Evolutionary conservation across 1,139 yeast species (phyloP).

Genomic region (Arxiozyma slooffiae): DNA sequence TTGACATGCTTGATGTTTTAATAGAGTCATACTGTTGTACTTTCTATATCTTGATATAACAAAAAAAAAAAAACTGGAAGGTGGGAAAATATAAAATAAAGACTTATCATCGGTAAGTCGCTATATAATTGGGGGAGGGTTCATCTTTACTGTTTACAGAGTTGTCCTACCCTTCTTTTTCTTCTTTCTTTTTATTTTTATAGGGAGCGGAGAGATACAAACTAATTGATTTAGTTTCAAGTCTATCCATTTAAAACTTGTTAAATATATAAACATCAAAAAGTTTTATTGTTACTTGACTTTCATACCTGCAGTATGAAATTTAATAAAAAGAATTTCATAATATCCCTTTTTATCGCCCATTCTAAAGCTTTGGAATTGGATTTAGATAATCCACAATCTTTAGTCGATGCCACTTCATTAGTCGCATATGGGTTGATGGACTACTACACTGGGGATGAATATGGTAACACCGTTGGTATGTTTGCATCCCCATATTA

Average conservation of each 20-base stretch:
- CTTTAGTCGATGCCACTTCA: constrained; percentile 44
- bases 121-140: too few relatives aligned
- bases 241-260: not conserved
- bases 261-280: too few relatives aligned
- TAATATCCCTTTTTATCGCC: constrained; percentile 1
- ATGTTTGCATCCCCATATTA: constrained; percentile 81
- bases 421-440: constrained; percentile 61
- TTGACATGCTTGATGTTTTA: not conserved
- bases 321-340: not conserved
- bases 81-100: too few relatives aligned
- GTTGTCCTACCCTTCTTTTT: too few relatives aligned
- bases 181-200: too few relatives aligned
- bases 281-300: not conserved
- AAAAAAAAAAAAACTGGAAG: too few relatives aligned
- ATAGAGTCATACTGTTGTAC: not conserved
- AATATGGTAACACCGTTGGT: constrained; percentile 69
- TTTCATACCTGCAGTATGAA: not conserved
- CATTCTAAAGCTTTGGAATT: constrained; percentile 28
- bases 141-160: too few relatives aligned
- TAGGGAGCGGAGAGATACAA: not conserved
- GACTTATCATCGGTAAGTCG: too few relatives aligned
- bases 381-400: constrained; percentile 31
- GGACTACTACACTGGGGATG: constrained; percentile 72
- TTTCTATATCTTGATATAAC: too few relatives aligned
- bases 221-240: not conserved